Evolutionary conservation across 2,329 filamentous ascomycete genomes (phyloP), one percentile per base, ranked within the genome.

Genomic region (Diaporthe ilicicola): DNA sequence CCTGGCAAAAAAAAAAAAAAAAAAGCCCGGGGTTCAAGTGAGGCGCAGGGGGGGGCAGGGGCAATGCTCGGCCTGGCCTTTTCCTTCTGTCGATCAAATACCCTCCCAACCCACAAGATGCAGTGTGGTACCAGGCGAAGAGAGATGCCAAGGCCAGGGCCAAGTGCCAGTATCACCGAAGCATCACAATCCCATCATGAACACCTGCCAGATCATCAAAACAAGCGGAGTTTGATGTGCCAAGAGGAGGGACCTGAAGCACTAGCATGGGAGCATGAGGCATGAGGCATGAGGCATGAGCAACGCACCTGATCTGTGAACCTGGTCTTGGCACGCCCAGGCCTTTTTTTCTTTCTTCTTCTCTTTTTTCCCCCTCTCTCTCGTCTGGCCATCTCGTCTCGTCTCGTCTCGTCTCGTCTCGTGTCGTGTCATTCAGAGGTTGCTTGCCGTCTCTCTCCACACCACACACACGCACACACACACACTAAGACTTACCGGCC

Each of bases 151-250:
- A 64, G 50, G 59, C 56, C n/a, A 50, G 4, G 59, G 59, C 59
- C 59, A 64, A 64, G 59, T 37, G 59, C 29, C 50, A 42, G 59
- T 64, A 42, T 64, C 29, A 64, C 59, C 4, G 29, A 50, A 50
- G n/a, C 59, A 64, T 64, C 59, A 64, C 59, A 22, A 64, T 50
- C 34, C 42, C 29, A 64, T 50, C 59, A 64, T 44, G 59, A 64
- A 50, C 59, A 34, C 29, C 29, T 50, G 42, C 59, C 34, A 29
- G 12, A 64, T 37, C 44, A 27, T 37, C 59, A 48, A 64, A 50
- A 64, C 44, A 61, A 64, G 44, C 59, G n/a, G 59, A 64, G 59
- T 64, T 64, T 64, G 59, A 64, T 64, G 44, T 64, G 59, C 59
- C 59, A 64, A 64, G 59, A 50, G 44, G 59, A 64, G 44, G 42